phyloP scores from a whole-genome alignment of 805 yeast species.

The Metschnikowia cubensis region DNA sequence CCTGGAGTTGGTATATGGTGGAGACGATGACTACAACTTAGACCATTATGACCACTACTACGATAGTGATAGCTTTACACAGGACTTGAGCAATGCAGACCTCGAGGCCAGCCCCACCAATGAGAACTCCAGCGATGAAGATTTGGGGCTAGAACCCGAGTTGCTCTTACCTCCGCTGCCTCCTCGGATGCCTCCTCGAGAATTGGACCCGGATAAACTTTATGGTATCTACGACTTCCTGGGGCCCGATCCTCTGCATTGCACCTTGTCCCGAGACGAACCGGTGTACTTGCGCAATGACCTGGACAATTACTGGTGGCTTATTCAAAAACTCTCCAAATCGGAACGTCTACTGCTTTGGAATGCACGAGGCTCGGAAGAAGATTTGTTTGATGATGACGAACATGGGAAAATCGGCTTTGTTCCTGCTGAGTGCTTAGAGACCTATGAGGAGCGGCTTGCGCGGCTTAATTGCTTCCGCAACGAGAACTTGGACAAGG shows the following conservation, averaged over 20 bases:
- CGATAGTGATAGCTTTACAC: conserved; percentile 8
- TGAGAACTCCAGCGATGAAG: conserved; percentile 22
- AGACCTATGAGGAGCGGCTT: conserved; percentile 83
- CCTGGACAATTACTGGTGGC: conserved; percentile 96
- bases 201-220: conserved; percentile 74
- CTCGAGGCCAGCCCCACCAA: conserved; percentile 14
- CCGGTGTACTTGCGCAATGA: conserved; percentile 81
- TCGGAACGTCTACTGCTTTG: conserved; percentile 23
- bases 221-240: conserved; percentile 84
- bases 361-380: conserved; percentile 12
- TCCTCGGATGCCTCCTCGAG: conserved; percentile 76
- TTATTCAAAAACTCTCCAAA: conserved; percentile 50
- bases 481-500: conserved; percentile 65
- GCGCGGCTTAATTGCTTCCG: conserved; percentile 92
- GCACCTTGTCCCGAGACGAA: conserved; percentile 74
- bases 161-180: conserved; percentile 53
- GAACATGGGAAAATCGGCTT: conserved; percentile 79
- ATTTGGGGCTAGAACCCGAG: conserved; percentile 34
- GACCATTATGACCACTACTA: conserved; percentile 11
- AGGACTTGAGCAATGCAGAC: conserved; percentile 20
- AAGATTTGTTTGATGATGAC: conserved; percentile 22
- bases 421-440: conserved; percentile 94
- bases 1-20: neutral
- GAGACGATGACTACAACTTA: conserved; percentile 9
- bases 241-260: conserved; percentile 93